Base-by-base conservation (phyloP, 2,329 filamentous ascomycete species). In the Phialocephala sp. region DNA sequence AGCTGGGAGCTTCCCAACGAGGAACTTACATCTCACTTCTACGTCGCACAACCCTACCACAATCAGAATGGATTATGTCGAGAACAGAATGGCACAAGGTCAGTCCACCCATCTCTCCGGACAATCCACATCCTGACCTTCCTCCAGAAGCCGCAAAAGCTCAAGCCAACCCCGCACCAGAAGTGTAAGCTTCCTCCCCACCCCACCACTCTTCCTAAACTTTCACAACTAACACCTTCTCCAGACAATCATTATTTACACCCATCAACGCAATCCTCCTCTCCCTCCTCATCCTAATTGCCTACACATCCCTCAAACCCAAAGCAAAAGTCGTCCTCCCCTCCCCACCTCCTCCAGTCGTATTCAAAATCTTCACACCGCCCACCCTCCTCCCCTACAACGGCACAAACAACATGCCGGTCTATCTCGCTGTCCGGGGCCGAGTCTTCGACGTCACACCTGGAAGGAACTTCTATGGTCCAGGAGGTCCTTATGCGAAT, bases 381-480 rank as follows among this genome's bases (percentile, higher is more conserved):
- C 88, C 82, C 50, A 92, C 92, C 4, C 88, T 99, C n/a, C 85
- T 93, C 36, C 91, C 92, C 37, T 94, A 89, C 84, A 94, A 94
- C 80, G 95, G 95, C 77, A 81, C 83, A 62, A 85, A 91, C 74
- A 85, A 84, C 73, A 82, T 81, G 71, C 92, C 92, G 59, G 92
- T 98, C 64, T 97, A 92, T 80, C 86, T 99, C 58, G 91, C 93
- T n/a, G 93, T 98, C 20, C 91, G 93, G 50, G 94, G 95, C 60
- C 89, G 88, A 59, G 90, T 98, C 69, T 98, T 97, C 77, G 95
- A 99, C 77, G 94, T 98, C 27, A 88, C 89, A 0, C 82, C 88
- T 15, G 94, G 95, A 27, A 87, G 90, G 75, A 94, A 96, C 82
- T 98, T 98, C 79, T 99, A 99, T 80, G 95, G 95, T 4, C 95